A percentile compares a stretch with the other conserved stretches of the same genome.
Conservation (phyloP, 192 early-diverging fungal genomes). For the Backusella luteola region DNA sequence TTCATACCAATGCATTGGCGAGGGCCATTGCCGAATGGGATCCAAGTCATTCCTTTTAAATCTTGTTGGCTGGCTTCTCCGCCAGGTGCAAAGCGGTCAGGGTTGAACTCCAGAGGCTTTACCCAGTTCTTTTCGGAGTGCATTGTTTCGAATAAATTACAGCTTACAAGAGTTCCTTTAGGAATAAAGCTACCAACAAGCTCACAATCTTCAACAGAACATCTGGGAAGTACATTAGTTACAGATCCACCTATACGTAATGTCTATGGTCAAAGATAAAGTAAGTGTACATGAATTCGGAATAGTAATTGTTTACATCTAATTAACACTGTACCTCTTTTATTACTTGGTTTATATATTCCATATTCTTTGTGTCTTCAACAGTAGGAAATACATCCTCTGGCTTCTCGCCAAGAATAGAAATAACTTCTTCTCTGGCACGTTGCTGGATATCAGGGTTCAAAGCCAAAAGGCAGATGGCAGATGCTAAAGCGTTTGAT, state of each 20-base stretch:
- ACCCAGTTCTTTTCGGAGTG: constrained; percentile 6
- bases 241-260: not conserved
- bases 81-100: constrained; percentile 9
- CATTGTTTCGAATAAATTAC: constrained; percentile 7
- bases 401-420: constrained; percentile 24
- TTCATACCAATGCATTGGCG: constrained; percentile 60
- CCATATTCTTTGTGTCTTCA: constrained; percentile 18
- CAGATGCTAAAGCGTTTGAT: constrained; percentile 22
- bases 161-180: not conserved
- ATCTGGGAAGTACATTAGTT: not conserved
- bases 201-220: not conserved
- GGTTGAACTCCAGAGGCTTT: constrained; percentile 17
- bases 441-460: constrained; percentile 20
- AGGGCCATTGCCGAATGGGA: constrained; percentile 54
- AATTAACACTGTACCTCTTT: constrained; percentile 10
- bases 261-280: not conserved
- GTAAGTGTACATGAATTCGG: not conserved
- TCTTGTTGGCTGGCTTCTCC: constrained; percentile 30
- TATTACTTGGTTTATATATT: constrained; percentile 21
- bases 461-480: constrained; percentile 13
- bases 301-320: not conserved
- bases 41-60: constrained; percentile 38
- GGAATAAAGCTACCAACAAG: not conserved
- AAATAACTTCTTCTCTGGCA: constrained; percentile 28
- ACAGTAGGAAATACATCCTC: constrained; percentile 25